phyloP scores from a whole-genome alignment of 305 asterid genomes.

The Withania somnifera region DNA sequence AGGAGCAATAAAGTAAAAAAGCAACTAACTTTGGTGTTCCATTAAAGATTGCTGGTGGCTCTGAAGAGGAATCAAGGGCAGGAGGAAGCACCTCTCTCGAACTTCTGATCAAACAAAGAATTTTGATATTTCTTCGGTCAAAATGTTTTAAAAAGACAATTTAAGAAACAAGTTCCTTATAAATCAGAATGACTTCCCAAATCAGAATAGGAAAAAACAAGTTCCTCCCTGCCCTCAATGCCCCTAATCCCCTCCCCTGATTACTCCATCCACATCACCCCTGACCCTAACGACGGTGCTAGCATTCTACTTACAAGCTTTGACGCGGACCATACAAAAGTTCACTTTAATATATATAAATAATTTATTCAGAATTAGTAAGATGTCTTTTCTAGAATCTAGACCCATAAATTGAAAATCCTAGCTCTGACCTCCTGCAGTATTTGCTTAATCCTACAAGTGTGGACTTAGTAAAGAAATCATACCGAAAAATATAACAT shows the following conservation, averaged over 20 bases:
- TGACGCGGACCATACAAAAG: neutral
- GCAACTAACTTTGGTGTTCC: slow-evolving; percentile 66
- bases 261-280: neutral
- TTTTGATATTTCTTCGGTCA: neutral
- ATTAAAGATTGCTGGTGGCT: slow-evolving; percentile 70
- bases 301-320: neutral
- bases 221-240: neutral
- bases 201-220: neutral
- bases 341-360: neutral
- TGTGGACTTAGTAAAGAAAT: neutral
- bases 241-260: neutral
- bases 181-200: neutral
- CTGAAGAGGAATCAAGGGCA: slow-evolving; percentile 70
- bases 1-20: neutral
- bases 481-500: neutral
- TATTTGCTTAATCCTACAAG: neutral
- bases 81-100: slow-evolving; percentile 59
- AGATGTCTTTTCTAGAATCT: neutral
- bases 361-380: neutral
- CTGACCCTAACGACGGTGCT: neutral
- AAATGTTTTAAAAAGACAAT: neutral
- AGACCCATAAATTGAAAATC: neutral
- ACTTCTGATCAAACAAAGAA: slow-evolving; percentile 13
- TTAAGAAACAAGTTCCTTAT: neutral
- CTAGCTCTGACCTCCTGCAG: neutral